These are phyloP conservation scores for Colletotrichum destructivum DNA, from an alignment of 2,329 filamentous ascomycete genomes.

Conservation along the genomic window DNA sequence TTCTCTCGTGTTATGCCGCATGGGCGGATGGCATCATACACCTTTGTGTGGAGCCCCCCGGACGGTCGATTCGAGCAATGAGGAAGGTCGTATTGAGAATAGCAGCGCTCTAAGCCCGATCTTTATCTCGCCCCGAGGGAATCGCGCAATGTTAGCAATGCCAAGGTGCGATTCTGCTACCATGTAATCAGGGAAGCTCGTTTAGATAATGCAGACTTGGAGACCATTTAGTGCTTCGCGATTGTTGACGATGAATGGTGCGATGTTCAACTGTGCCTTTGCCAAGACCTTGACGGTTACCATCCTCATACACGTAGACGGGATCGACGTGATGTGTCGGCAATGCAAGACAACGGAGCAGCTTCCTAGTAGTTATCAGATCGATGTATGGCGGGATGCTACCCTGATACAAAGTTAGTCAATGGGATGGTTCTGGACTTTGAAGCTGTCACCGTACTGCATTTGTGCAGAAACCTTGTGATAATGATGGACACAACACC, in stretches of 20 bases:
- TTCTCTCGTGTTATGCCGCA: background rate
- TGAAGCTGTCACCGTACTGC: too few species aligned
- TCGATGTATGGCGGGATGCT: too few species aligned
- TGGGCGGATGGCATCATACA: constrained; percentile 10
- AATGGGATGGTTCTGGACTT: too few species aligned
- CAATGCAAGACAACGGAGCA: background rate
- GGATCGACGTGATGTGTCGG: background rate
- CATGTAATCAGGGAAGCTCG: background rate
- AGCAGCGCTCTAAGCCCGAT: constrained; percentile 20
- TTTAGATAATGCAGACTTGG: background rate
- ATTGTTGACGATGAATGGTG: background rate
- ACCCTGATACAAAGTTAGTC: too few species aligned
- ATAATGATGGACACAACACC: too few species aligned
- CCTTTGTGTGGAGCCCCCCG: constrained; percentile 13
- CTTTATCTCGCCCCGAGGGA: constrained; percentile 5
- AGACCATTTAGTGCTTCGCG: background rate
- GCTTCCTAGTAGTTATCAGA: too few species aligned
- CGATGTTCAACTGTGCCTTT: background rate
- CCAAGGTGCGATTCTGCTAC: background rate
- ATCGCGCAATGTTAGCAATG: background rate
- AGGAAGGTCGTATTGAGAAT: constrained; percentile 32
- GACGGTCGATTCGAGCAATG: constrained; percentile 14
- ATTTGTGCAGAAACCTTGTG: too few species aligned
- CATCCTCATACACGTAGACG: background rate
- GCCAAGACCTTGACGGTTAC: background rate